These are phyloP conservation scores for Pseudocercospora musae DNA, from an alignment of 2,329 filamentous ascomycete species.

Conservation along the genomic window DNA sequence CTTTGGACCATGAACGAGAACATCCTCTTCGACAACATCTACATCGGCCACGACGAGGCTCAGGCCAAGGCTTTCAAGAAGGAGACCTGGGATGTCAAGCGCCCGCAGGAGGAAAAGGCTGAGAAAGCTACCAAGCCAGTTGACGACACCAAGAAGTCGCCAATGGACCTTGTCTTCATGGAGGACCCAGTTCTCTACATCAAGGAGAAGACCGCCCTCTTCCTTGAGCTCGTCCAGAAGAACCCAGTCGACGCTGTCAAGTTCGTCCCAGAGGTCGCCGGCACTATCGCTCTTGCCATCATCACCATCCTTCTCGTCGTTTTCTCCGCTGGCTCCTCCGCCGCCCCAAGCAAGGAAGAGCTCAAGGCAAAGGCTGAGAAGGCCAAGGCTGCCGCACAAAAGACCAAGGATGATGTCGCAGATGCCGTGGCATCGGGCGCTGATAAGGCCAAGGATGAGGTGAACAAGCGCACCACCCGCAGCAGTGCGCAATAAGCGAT, in stretches of 20 bases:
- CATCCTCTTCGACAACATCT: constrained; percentile 99
- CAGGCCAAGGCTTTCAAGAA: constrained; percentile 86
- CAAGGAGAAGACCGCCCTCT: constrained; percentile 90
- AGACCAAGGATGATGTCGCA: constrained; percentile 67
- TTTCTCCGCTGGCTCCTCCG: constrained; percentile 60
- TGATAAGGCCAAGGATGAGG: constrained; percentile 71
- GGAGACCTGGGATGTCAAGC: constrained; percentile 89
- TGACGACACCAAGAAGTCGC: constrained; percentile 59
- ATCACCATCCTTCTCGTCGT: constrained; percentile 69
- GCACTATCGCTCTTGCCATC: constrained; percentile 68
- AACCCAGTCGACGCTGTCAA: constrained; percentile 81
- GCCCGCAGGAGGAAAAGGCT: constrained; percentile 72
- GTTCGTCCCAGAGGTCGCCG: constrained; percentile 88
- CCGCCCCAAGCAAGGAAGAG: constrained; percentile 61
- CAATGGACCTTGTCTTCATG: constrained; percentile 77
- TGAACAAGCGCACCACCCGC: constrained; percentile 50
- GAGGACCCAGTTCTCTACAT: constrained; percentile 86
- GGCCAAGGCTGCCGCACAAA: constrained; percentile 67
- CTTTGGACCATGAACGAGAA: constrained; percentile 99
- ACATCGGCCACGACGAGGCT: constrained; percentile 94
- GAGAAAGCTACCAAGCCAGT: constrained; percentile 79
- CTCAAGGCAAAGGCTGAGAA: constrained; percentile 71
- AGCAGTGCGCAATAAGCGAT: constrained; percentile 19
- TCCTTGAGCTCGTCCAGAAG: constrained; percentile 77
- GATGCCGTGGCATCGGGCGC: constrained; percentile 59